These are phyloP conservation scores for Chaetomiaceae sp. DNA, from an alignment of 2,329 filamentous ascomycete species.

Conservation along the genomic window DNA sequence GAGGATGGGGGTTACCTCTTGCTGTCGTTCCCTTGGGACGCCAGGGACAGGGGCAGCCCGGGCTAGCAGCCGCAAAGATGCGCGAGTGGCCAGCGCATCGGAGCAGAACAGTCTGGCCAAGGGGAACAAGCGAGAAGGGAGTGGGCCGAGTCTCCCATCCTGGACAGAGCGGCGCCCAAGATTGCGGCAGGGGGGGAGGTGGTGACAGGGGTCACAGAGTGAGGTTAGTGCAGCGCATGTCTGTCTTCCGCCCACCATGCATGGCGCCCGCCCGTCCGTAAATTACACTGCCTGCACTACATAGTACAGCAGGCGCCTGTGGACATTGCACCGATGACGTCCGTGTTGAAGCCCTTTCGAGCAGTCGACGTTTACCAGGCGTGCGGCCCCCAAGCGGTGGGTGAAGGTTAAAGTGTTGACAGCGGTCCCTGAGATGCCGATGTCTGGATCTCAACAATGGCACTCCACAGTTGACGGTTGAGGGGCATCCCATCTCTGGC, in stretches of 20 bases:
- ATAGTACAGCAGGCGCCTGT: too few species aligned
- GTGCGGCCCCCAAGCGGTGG: neutral
- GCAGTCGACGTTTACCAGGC: neutral
- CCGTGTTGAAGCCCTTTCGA: neutral
- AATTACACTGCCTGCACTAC: too few species aligned
- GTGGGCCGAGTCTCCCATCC: constrained; percentile 8
- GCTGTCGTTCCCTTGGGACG: constrained; percentile 11
- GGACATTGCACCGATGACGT: neutral
- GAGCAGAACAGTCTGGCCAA: constrained; percentile 11
- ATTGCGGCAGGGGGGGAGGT: constrained; percentile 6
- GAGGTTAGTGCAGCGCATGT: neutral
- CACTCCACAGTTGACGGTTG: too few species aligned
- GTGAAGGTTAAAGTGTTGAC: neutral
- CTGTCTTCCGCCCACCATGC: too few species aligned
- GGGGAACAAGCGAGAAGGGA: constrained; percentile 15
- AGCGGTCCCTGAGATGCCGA: too few species aligned
- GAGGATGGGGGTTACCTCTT: neutral
- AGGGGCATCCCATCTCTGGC: neutral
- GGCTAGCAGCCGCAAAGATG: constrained; percentile 5
- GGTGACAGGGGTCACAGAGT: constrained; percentile 3
- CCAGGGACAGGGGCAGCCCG: constrained; percentile 6
- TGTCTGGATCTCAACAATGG: too few species aligned
- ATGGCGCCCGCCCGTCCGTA: too few species aligned
- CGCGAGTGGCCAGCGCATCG: constrained; percentile 7
- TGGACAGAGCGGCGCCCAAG: constrained; percentile 8